These are phyloP conservation scores for Porcisia deanei DNA, from an alignment of 208 protist species.

Conservation along the genomic window DNA sequence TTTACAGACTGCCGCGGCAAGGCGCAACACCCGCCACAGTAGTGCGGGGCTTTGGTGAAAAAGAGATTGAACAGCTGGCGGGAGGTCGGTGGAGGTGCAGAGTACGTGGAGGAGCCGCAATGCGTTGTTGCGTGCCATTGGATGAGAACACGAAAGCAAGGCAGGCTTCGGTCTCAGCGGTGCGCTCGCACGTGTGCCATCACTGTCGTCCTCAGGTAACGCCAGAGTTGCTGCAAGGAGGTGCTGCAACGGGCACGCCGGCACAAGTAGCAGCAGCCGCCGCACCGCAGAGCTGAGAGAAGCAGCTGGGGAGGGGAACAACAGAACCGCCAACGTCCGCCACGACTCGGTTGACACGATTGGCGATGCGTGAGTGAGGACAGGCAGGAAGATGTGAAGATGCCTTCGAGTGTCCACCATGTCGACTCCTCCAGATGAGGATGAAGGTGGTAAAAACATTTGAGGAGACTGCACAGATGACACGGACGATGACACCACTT, in stretches of 20 bases:
- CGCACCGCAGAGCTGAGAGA: conserved; percentile 1
- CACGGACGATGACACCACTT: neutral
- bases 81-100: conserved; percentile 20
- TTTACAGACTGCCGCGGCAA: conserved; percentile 21
- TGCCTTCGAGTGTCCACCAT: neutral
- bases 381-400: conserved; percentile 24
- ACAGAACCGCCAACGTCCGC: conserved; percentile 38
- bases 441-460: neutral
- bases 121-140: conserved; percentile 26
- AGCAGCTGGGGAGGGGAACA: conserved; percentile 12
- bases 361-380: conserved; percentile 30
- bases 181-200: neutral
- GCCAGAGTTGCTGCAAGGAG: conserved; percentile 25
- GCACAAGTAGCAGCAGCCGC: conserved; percentile 6
- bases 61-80: conserved; percentile 27
- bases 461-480: no score
- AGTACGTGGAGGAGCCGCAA: conserved; percentile 29
- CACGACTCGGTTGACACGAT: conserved; percentile 54
- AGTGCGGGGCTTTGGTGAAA: conserved; percentile 59
- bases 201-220: conserved; percentile 12
- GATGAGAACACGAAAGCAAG: conserved; percentile 9
- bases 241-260: conserved; percentile 23
- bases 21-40: conserved; percentile 51
- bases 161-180: neutral
- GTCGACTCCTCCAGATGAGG: neutral